Evolutionary conservation across 108 stramenopile genomes (phyloP), one percentile per base, ranked within the genome.

Genomic region (Discostella pseudostelligera): DNA sequence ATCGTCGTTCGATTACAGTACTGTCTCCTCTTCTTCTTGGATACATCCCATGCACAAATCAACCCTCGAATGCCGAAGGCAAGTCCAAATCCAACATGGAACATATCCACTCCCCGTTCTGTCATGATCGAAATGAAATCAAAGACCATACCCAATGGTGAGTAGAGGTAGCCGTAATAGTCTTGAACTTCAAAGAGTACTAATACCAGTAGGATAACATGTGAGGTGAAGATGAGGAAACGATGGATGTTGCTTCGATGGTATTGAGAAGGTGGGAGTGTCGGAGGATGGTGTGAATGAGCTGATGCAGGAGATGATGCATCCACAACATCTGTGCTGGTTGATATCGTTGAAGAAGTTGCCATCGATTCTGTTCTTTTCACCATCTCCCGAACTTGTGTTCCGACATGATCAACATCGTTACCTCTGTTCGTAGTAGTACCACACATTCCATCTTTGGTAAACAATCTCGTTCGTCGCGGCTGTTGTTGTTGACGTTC

Each of bases 101-200:
- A 37, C 4, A 63, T 25, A 16, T 64, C 55, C 3, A 45, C 17
- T n/a, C n/a, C n/a, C 56, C 62, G 48, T 8, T 19, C 36, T 2
- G 43, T 19, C 43, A 24, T 39, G 7, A 54, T 36, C 26, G 35
- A 11, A 9, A 51, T 28, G 35, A 56, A 10, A 14, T 4, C 44
- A 44, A 46, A 37, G 7, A 47, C 39, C 14, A 39, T n/a, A 10
- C 20, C 24, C 35, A 44, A 1, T 0, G 24, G 47, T 0, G 24
- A 36, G 19, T 22, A 56, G 9, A 36, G 20, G 13, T 8, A 8
- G 58, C 7, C 16, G 42, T 39, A 70, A 17, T 61, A 43, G 21
- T 50, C 46, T 21, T 69, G 58, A 0, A 69, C 47, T 28, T 59
- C 68, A 9, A 47, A 49, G 14, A 63, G 62, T 6, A 26, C 47